Percentiles rank a stretch among this genome's conserved stretches.
Conservation (phyloP, 768 basidiomycete species). For the Sarcodon aspratus region DNA sequence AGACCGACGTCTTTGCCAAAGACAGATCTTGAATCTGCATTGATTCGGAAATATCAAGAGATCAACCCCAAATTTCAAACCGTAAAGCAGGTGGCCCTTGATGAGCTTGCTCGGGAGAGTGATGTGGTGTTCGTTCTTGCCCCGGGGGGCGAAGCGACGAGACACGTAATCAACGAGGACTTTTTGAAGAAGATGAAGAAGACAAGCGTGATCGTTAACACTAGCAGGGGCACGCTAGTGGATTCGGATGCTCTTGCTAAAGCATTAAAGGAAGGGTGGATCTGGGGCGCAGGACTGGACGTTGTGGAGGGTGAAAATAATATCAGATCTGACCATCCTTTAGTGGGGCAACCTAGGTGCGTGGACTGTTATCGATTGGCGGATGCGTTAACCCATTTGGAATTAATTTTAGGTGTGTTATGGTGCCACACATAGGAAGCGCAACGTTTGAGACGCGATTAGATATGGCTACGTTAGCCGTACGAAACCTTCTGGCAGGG, state of each 20-base stretch:
- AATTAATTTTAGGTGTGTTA: slow-evolving; percentile 42
- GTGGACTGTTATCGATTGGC: background rate
- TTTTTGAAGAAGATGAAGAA: slow-evolving; percentile 83
- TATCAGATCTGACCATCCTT: slow-evolving; percentile 59
- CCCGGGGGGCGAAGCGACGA: slow-evolving; percentile 61
- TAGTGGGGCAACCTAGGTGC: slow-evolving; percentile 69
- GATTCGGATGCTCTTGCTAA: slow-evolving; percentile 82
- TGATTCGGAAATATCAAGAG: slow-evolving; percentile 10
- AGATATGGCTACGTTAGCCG: slow-evolving; percentile 73
- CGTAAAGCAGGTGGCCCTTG: slow-evolving; percentile 48
- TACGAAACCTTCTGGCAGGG: slow-evolving; percentile 54
- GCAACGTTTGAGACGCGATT: slow-evolving; percentile 78
- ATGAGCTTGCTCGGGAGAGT: slow-evolving; percentile 61
- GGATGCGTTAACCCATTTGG: background rate
- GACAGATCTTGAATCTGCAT: slow-evolving; percentile 23
- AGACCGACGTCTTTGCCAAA: slow-evolving; percentile 40
- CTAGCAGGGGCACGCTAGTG: slow-evolving; percentile 75
- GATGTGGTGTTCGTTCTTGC: slow-evolving; percentile 83
- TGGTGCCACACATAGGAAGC: slow-evolving; percentile 87
- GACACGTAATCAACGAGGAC: slow-evolving; percentile 56
- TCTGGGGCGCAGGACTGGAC: slow-evolving; percentile 90
- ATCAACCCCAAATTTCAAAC: slow-evolving; percentile 15
- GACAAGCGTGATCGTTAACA: slow-evolving; percentile 75
- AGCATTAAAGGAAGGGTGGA: slow-evolving; percentile 66
- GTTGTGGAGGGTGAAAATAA: slow-evolving; percentile 90